A percentile compares a stretch with the other conserved stretches of the same genome.
Conservation (phyloP, 371 early-diverging fungal genomes). For the Rhizopus delemar region DNA sequence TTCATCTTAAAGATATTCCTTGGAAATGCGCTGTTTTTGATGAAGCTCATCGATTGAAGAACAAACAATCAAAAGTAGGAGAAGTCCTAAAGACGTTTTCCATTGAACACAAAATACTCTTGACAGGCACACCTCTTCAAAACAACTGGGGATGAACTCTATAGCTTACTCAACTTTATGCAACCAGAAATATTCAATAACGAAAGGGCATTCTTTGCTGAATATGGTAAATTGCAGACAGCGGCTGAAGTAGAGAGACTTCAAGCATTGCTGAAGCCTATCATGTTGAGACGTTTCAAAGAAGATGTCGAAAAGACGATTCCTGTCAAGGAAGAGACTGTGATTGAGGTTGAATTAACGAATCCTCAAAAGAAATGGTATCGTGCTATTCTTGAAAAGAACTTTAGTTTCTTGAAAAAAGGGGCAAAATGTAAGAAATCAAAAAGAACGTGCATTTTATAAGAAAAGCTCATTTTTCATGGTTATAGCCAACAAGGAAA, state of each 20-base stretch:
- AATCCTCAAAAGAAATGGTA: conserved; percentile 83
- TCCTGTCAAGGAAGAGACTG: conserved; percentile 84
- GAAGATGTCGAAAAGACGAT: conserved; percentile 85
- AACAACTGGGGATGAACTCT: conserved; percentile 89
- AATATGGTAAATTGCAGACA: conserved; percentile 71
- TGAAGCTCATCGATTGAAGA: conserved; percentile 95
- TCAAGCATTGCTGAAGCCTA: conserved; percentile 65
- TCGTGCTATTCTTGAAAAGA: conserved; percentile 85
- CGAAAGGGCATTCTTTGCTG: conserved; percentile 71
- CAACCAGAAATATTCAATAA: conserved; percentile 74
- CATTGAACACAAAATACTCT: conserved; percentile 41
- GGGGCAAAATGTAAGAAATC: conserved; percentile 51
- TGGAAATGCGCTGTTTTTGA: conserved; percentile 90
- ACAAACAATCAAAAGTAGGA: conserved; percentile 57
- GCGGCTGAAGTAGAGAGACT: conserved; percentile 76
- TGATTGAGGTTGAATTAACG: conserved; percentile 82
- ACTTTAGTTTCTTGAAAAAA: conserved; percentile 73
- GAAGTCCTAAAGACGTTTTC: conserved; percentile 43
- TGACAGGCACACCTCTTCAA: conserved; percentile 90
- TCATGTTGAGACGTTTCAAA: conserved; percentile 75
- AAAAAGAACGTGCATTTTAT: neutral
- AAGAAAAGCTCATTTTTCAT: neutral
- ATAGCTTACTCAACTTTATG: conserved; percentile 88
- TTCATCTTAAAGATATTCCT: conserved; percentile 72
- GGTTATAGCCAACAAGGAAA: conserved; percentile 38